Conservation (phyloP, 2,329 filamentous ascomycete species). For the Dactylellina parvicollis region DNA sequence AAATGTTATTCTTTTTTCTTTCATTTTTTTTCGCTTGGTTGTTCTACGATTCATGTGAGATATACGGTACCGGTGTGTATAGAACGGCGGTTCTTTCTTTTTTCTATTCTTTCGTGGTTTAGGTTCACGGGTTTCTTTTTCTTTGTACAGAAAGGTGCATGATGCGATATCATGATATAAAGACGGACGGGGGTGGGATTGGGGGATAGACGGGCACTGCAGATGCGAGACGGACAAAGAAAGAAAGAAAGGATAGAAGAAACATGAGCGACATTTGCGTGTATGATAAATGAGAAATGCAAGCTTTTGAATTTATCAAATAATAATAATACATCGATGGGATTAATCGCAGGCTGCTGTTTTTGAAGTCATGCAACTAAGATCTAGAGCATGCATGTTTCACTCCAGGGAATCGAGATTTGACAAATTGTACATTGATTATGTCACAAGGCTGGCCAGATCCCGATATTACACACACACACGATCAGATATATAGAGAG, state of each 20-base stretch:
- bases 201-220: neutral
- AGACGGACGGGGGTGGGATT: neutral
- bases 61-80: neutral
- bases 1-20: neutral
- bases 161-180: slow-evolving; percentile 2
- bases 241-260: neutral
- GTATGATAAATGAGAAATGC: too few species aligned
- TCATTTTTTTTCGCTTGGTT: too few species aligned
- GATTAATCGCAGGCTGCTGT: too few species aligned
- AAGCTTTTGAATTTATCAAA: too few species aligned
- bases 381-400: too few species aligned
- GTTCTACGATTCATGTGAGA: neutral
- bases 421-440: too few species aligned
- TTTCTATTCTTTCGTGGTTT: neutral
- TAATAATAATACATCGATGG: too few species aligned
- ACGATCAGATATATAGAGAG: neutral
- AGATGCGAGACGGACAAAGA: neutral
- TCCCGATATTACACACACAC: too few species aligned
- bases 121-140: neutral
- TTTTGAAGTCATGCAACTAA: too few species aligned
- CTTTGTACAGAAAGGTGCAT: neutral
- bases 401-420: too few species aligned
- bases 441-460: too few species aligned
- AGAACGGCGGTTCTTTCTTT: neutral
- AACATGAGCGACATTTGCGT: too few species aligned